Percentiles rank a stretch among this genome's conserved stretches.
phyloP scores from a whole-genome alignment of 768 basidiomycete genomes.

The Mycena chlorophos region DNA sequence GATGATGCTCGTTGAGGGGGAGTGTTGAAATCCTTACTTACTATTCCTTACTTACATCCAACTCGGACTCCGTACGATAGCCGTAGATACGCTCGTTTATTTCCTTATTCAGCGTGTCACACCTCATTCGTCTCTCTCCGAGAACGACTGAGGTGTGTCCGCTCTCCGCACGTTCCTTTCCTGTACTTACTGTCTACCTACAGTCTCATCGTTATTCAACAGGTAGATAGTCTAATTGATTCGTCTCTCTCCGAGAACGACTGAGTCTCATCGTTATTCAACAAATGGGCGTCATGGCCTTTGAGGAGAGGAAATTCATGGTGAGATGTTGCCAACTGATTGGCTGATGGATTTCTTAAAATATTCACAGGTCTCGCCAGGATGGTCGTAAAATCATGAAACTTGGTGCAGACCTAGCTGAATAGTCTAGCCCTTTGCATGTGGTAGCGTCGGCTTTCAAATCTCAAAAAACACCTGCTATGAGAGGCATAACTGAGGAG shows the following conservation, averaged over 20 bases:
- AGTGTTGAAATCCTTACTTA: constrained; percentile 11
- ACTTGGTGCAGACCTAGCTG: too few relatives aligned
- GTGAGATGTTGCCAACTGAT: too few relatives aligned
- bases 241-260: not conserved
- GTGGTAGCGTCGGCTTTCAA: too few relatives aligned
- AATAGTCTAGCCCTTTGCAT: too few relatives aligned
- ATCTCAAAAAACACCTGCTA: too few relatives aligned
- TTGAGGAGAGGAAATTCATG: too few relatives aligned
- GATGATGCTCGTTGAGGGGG: constrained; percentile 17
- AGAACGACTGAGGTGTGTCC: constrained; percentile 12
- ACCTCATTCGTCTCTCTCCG: constrained; percentile 5
- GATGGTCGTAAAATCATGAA: too few relatives aligned
- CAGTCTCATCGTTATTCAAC: not conserved
- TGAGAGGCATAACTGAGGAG: too few relatives aligned
- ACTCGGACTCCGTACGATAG: not conserved
- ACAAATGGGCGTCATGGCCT: too few relatives aligned
- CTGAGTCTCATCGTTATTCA: too few relatives aligned
- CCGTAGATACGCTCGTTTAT: not conserved
- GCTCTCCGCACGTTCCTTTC: not conserved
- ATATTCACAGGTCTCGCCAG: too few relatives aligned
- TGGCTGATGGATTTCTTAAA: too few relatives aligned
- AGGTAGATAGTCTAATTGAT: not conserved
- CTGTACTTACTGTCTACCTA: not conserved
- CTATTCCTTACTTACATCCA: not conserved
- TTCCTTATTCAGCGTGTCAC: not conserved